phyloP scores from a whole-genome alignment of 352 stramenopile genomes.

The Pythium plurisporium region DNA sequence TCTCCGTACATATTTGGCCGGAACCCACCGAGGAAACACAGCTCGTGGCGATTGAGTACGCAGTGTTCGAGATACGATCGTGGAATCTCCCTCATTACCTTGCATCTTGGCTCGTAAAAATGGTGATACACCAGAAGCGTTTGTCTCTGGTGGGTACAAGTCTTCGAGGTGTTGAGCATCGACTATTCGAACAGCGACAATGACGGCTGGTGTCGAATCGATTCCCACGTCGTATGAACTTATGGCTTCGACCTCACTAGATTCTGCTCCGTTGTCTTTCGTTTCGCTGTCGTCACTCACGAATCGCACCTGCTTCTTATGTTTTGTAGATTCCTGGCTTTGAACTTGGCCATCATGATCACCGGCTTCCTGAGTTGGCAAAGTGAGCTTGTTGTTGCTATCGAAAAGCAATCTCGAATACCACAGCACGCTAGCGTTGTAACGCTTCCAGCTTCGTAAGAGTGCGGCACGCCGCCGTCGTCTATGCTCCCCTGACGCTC shows the following conservation, averaged over 20 bases:
- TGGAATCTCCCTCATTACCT: not conserved
- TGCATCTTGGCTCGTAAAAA: conserved; percentile 18
- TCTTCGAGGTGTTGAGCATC: conserved; percentile 22
- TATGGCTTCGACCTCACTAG: not conserved
- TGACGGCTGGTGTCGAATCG: not conserved
- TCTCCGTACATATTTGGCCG: conserved; percentile 33
- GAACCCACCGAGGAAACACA: conserved; percentile 64
- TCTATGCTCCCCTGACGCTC: conserved; percentile 65
- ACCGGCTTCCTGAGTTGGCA: not conserved
- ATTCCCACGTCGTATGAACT: too few relatives aligned
- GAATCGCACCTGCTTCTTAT: conserved; percentile 65
- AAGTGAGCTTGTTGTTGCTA: conserved; percentile 12
- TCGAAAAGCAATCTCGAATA: conserved; percentile 34
- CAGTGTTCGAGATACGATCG: not conserved
- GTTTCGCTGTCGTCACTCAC: conserved; percentile 24
- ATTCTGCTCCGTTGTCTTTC: not conserved
- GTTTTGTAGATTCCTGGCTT: conserved; percentile 18
- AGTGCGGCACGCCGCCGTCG: conserved; percentile 58
- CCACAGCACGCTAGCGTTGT: conserved; percentile 64
- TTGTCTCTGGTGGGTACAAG: conserved; percentile 19
- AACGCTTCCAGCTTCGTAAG: conserved; percentile 74
- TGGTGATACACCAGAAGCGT: conserved; percentile 3
- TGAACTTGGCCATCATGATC: not conserved
- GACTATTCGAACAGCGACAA: conserved; percentile 16
- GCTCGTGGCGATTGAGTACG: conserved; percentile 29